Evolutionary conservation across 257 asterid species (phyloP).

Genomic region (Eucommia ulmoides): DNA sequence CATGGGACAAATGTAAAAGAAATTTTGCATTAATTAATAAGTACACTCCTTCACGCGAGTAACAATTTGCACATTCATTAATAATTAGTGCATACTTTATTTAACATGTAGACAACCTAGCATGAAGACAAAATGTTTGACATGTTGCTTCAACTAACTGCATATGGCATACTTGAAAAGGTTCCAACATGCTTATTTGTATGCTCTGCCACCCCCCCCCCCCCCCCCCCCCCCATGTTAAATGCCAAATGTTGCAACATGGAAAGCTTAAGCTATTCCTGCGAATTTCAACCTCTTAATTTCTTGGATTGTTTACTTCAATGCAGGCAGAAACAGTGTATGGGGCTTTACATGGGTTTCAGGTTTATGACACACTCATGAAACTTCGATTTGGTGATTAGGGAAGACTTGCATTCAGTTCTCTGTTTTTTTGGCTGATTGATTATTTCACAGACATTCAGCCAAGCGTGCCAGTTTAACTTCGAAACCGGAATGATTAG

Average conservation of each 20-base stretch:
- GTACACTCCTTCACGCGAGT: not conserved
- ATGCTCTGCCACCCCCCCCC: no score
- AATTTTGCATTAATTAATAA: not conserved
- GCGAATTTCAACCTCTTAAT: not conserved
- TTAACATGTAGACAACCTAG: not conserved
- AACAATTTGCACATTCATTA: not conserved
- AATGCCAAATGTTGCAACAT: no score
- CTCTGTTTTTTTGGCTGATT: constrained; percentile 6
- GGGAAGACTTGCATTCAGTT: no score
- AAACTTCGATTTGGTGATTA: not conserved
- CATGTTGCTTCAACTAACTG: not conserved
- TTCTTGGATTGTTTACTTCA: not conserved
- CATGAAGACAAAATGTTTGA: not conserved
- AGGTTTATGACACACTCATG: constrained; percentile 34
- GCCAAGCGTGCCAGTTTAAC: constrained; percentile 72
- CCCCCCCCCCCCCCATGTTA: no score
- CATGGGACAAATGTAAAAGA: no score
- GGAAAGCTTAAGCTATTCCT: not conserved
- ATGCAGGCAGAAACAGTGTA: constrained; percentile 87
- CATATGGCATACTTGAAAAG: not conserved
- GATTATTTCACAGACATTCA: constrained; percentile 60
- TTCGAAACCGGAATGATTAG: constrained; percentile 39
- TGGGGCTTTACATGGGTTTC: constrained; percentile 87
- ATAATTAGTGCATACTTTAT: not conserved
- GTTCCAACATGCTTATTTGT: not conserved